Base-by-base conservation (phyloP, 768 basidiomycete species). In the Sporobolomyces pararoseus region DNA sequence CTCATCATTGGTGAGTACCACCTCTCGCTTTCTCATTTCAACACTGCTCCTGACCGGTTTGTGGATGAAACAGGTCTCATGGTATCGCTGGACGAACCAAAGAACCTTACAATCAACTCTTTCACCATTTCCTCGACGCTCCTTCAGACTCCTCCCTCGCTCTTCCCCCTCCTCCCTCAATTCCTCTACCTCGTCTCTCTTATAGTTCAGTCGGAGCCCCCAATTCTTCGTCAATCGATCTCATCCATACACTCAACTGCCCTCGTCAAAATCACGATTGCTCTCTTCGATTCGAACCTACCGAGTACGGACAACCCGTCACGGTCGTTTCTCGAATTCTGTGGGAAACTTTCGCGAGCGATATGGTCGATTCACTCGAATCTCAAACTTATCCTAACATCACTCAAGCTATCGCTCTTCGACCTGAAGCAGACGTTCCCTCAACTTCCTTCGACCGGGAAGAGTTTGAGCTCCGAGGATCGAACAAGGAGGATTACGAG, bases 1-100 rank as follows among this genome's bases (percentile, higher is more conserved):
- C 68, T 3, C 73, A 74, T 54, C 69, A 66, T 39, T 74, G 73
- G 73, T 71, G 2, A 23, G 72, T 29, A n/a, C n/a, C n/a, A n/a
- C n/a, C 39, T 29, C 47, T 49, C 47, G 47, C 47, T 29, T 34
- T 34, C 49, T 34, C 7, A 35, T 21, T 29, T 25, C 0, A 17
- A 7, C 37, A 14, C 21, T n/a, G 21, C 2, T 29, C 39, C 10
- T 31, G 2, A 12, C 23, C 60, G 32, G 44, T 34, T 23, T 14
- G 6, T 2, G 27, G n/a, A 10, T 19, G 29, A 25, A 23, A 39
- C 59, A 73, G 72, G 72, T 55, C 65, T 0, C 68, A 69, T 55
- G 72, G 72, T 46, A 66, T 69, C 55, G 68, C 67, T 0, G 50
- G 35, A 0, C 52, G 65, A 5, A 63, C 42, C 10, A 1, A 49